A percentile compares a stretch with the other conserved stretches of the same genome.
phyloP scores from a whole-genome alignment of 2,329 filamentous ascomycete genomes.

The Phaeosphaeriaceae sp. region DNA sequence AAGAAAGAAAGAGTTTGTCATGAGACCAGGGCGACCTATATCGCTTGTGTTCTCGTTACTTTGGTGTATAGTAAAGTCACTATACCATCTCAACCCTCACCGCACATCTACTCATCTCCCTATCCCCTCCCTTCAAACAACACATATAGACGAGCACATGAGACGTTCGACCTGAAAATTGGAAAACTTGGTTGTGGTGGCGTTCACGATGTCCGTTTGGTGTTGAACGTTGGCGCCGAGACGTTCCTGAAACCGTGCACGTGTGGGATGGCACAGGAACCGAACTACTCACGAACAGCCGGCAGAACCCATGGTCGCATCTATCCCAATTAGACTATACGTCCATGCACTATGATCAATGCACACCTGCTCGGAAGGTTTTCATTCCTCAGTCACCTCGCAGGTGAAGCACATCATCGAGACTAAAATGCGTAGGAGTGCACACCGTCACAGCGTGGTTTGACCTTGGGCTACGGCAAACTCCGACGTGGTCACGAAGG shows the following conservation, averaged over 20 bases:
- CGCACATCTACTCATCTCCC: background rate
- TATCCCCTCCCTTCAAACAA: background rate
- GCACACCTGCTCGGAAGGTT: constrained; percentile 14
- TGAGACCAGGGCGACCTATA: background rate
- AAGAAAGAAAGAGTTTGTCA: background rate
- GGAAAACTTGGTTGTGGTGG: background rate
- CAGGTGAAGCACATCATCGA: constrained; percentile 9
- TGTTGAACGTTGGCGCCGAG: constrained; percentile 17
- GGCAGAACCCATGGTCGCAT: constrained; percentile 12
- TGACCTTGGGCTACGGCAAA: background rate
- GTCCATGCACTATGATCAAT: constrained; percentile 9
- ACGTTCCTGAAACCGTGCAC: constrained; percentile 27
- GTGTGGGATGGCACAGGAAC: constrained; percentile 9
- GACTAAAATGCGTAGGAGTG: constrained; percentile 1
- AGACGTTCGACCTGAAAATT: background rate
- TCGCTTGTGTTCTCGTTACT: background rate
- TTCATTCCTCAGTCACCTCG: constrained; percentile 18
- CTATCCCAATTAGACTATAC: constrained; percentile 12
- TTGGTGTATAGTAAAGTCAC: background rate
- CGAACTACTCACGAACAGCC: constrained; percentile 19
- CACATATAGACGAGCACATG: constrained; percentile 1
- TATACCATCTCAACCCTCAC: background rate
- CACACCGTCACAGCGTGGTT: background rate
- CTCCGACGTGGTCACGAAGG: background rate
- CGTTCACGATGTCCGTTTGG: constrained; percentile 14